Evolutionary conservation across 169 alveolate species (phyloP), one percentile per base, ranked within the genome.

Genomic region (Perkinsus olseni): DNA sequence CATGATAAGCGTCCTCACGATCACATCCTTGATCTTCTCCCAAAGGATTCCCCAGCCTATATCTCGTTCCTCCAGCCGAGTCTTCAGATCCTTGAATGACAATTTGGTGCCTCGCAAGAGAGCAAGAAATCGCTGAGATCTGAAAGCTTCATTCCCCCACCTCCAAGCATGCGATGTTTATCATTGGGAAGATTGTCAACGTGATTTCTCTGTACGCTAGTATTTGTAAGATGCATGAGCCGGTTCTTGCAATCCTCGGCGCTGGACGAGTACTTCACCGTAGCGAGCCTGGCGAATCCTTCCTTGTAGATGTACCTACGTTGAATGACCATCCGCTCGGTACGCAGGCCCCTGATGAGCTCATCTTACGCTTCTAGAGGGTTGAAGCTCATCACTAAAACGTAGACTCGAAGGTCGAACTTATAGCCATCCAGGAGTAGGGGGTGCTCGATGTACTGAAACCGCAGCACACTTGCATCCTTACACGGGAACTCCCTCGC

Each of bases 271-370:
- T 92, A 95, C 39, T 94, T 93, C 0, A 94, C 92, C 40, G 97
- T 98, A 90, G 99, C 97, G 95, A 98, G 97, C 74, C 99, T 95
- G 0, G 98, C 99, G 94, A 98, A 97, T 3, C 99, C 99, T 48
- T 96, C 96, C 94, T 98, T 94, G 95, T 97, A 97, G 93, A 98
- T 93, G 93, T 97, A 45, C 17, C 62, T 45, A 45, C 6, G 62
- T 17, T 45, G 24, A 45, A 17, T 6, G 6, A 45, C 17, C 62
- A 45, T 45, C 6, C 24, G 24, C 62, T 17, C 6, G 62, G 17
- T 45, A 45, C 62, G 62, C 62, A n/a, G n/a, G 62, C 62, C 62
- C 24, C 17, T 17, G 6, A 6, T 45, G 24, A 45, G 17, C 24
- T 45, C 6, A 45, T 17, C 93, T 92, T 95, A 98, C 48, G 95